phyloP scores from a whole-genome alignment of 768 basidiomycete genomes.

The Clitopilus passeckerianus region DNA sequence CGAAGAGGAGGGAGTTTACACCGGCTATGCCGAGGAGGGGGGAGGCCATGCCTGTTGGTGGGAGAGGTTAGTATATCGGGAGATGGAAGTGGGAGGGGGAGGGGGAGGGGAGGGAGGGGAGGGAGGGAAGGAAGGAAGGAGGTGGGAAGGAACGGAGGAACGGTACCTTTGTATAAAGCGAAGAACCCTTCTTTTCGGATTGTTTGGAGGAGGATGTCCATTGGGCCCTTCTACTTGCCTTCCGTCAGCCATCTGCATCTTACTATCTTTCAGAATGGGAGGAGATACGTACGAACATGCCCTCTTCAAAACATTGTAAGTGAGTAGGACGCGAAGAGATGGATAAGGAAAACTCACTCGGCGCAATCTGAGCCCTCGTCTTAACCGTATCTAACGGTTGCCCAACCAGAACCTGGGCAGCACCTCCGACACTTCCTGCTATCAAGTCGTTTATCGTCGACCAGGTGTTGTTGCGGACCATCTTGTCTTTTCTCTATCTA shows the following conservation, averaged over 20 bases:
- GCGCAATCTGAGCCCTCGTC: constrained; percentile 83
- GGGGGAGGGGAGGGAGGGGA: too few relatives aligned
- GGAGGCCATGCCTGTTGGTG: constrained; percentile 71
- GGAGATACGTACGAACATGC: constrained; percentile 72
- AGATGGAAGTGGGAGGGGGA: too few relatives aligned
- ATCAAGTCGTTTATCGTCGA: constrained; percentile 76
- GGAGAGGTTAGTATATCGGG: too few relatives aligned
- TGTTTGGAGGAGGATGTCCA: constrained; percentile 86
- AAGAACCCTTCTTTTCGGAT: constrained; percentile 86
- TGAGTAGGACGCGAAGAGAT: too few relatives aligned
- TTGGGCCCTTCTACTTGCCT: constrained; percentile 72
- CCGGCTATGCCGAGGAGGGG: constrained; percentile 91
- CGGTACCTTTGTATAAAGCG: constrained; percentile 90
- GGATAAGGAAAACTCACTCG: constrained; percentile 57
- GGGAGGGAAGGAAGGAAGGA: neutral
- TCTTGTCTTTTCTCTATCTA: neutral
- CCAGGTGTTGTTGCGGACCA: constrained; percentile 18
- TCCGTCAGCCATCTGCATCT: neutral
- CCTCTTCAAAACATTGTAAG: too few relatives aligned
- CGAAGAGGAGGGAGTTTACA: constrained; percentile 94
- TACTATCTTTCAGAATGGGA: neutral
- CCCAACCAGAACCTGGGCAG: constrained; percentile 91
- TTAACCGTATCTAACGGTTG: constrained; percentile 89
- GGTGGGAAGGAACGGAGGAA: neutral
- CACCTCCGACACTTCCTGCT: constrained; percentile 89